Evolutionary conservation across 2,329 filamentous ascomycete genomes (phyloP).

Genomic region (Orbilia oligospora): DNA sequence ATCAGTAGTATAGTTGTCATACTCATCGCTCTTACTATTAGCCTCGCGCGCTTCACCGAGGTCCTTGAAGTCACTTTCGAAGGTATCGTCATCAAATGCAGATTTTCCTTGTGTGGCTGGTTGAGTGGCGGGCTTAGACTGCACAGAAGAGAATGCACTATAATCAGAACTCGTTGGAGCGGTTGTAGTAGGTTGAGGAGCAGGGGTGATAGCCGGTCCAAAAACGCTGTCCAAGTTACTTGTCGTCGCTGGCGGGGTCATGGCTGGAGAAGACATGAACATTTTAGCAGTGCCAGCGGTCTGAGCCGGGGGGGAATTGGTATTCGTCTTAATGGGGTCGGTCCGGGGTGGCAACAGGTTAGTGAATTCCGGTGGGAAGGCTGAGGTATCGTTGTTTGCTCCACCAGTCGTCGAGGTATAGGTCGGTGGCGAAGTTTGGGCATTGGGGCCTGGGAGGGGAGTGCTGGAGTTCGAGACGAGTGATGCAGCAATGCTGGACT

Average conservation of each 20-base stretch:
- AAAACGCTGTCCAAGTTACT: conserved; percentile 58
- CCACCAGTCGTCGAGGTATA: conserved; percentile 70
- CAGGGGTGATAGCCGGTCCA: conserved; percentile 57
- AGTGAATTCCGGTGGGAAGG: conserved; percentile 72
- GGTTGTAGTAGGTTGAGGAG: conserved; percentile 63
- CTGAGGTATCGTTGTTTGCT: conserved; percentile 66
- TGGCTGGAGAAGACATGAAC: conserved; percentile 60
- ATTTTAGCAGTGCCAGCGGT: conserved; percentile 59
- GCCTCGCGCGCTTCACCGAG: conserved; percentile 86
- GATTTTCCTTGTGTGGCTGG: conserved; percentile 68
- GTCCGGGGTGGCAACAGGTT: conserved; percentile 73
- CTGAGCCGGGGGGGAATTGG: conserved; percentile 63
- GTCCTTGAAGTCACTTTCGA: conserved; percentile 85
- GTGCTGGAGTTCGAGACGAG: conserved; percentile 63
- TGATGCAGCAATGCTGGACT: conserved; percentile 66
- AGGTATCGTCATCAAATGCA: conserved; percentile 77
- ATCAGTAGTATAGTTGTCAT: conserved; percentile 70
- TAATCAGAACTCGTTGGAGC: conserved; percentile 64
- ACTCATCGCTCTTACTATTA: conserved; percentile 77
- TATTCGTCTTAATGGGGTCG: conserved; percentile 68
- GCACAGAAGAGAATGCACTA: conserved; percentile 62
- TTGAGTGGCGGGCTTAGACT: conserved; percentile 62
- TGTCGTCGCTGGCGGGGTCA: conserved; percentile 39
- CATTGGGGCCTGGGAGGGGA: conserved; percentile 71
- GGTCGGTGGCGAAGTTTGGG: conserved; percentile 74